Evolutionary conservation across 2,329 filamentous ascomycete genomes (phyloP).

Genomic region (Stagonosporopsis vannaccii): DNA sequence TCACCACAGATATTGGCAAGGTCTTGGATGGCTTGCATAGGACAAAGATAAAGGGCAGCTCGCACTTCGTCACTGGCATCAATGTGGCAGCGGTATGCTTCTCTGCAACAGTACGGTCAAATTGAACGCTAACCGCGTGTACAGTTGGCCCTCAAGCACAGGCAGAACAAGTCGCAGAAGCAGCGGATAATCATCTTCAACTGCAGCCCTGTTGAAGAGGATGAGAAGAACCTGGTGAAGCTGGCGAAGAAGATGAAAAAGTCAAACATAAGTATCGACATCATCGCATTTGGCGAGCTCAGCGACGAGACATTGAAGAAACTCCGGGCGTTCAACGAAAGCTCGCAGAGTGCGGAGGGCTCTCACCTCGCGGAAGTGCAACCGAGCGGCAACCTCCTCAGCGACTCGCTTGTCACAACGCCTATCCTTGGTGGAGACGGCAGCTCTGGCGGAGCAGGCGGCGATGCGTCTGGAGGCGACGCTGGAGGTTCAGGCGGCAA

Average conservation of each 20-base stretch:
- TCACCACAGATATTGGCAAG: conserved; percentile 95
- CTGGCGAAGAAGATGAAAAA: conserved; percentile 99
- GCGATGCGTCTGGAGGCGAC: conserved; percentile 57
- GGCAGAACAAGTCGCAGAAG: conserved; percentile 95
- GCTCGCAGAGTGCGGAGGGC: conserved; percentile 86
- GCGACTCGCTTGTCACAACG: conserved; percentile 87
- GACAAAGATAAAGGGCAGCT: conserved; percentile 83
- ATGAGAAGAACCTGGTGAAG: conserved; percentile 85
- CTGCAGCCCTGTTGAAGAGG: conserved; percentile 89
- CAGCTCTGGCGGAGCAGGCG: conserved; percentile 65
- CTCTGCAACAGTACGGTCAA: conserved; percentile 75
- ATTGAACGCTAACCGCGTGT: conserved; percentile 60
- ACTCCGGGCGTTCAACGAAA: conserved; percentile 90
- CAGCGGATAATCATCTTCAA: conserved; percentile 97
- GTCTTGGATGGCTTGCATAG: conserved; percentile 87
- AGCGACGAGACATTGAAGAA: conserved; percentile 89
- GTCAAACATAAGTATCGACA: conserved; percentile 90
- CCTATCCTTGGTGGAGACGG: conserved; percentile 89
- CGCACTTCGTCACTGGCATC: conserved; percentile 90
- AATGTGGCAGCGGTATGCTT: conserved; percentile 87
- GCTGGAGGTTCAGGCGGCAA: conserved; percentile 63
- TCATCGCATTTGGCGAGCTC: conserved; percentile 92
- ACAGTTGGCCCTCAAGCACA: conserved; percentile 93
- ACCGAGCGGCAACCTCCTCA: conserved; percentile 88
- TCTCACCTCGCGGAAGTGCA: conserved; percentile 91